These are phyloP conservation scores for Leccinum subgranulosum DNA, from an alignment of 768 basidiomycete species.

Conservation along the genomic window DNA sequence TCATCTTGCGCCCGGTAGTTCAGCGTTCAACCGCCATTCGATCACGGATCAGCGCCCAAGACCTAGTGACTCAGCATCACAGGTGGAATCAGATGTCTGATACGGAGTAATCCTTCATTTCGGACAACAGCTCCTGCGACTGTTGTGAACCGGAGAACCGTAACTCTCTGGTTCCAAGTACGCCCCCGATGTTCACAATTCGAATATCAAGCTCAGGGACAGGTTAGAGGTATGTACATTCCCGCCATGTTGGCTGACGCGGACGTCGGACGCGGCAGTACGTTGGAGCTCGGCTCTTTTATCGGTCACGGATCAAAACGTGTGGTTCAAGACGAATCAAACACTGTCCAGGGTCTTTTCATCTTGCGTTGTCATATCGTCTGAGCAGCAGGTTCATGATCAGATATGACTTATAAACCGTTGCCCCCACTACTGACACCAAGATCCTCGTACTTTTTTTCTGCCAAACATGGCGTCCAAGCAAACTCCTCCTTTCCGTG, in stretches of 20 bases:
- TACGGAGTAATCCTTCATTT: too few relatives aligned
- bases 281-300: not conserved
- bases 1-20: too few relatives aligned
- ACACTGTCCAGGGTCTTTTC: not conserved
- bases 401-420: not conserved
- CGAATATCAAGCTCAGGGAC: too few relatives aligned
- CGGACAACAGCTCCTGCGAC: too few relatives aligned
- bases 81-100: not conserved
- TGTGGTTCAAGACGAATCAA: not conserved
- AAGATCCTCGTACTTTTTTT: not conserved
- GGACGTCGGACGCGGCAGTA: too few relatives aligned
- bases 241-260: not conserved
- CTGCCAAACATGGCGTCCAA: conserved; percentile 15
- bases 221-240: too few relatives aligned
- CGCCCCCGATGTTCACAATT: too few relatives aligned
- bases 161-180: too few relatives aligned
- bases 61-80: not conserved
- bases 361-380: not conserved
- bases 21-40: not conserved
- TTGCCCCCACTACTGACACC: not conserved
- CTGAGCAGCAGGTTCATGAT: not conserved
- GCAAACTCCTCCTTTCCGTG: conserved; percentile 40
- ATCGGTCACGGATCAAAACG: too few relatives aligned
- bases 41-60: not conserved
- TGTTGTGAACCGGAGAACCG: too few relatives aligned